Evolutionary conservation across 805 yeast genomes (phyloP).

Genomic region (Metschnikowia vanudenii): DNA sequence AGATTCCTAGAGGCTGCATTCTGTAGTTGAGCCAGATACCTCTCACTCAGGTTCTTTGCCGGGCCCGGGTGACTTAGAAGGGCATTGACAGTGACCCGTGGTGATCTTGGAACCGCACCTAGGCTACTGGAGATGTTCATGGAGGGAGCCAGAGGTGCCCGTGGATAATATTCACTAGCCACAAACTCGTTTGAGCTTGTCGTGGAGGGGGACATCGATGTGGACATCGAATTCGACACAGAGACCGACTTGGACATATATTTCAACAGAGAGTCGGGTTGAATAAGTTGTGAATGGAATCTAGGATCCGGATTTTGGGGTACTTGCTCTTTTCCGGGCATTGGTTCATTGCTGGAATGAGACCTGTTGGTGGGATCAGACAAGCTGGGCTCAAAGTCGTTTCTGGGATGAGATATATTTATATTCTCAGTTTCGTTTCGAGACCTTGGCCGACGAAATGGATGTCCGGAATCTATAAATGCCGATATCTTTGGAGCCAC

Average conservation of each 20-base stretch:
- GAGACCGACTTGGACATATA: neutral
- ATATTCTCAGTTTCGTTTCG: no score
- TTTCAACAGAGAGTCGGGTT: neutral
- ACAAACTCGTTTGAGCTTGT: slow-evolving; percentile 10
- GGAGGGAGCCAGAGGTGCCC: neutral
- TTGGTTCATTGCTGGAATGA: neutral
- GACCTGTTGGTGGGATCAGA: no score
- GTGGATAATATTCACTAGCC: slow-evolving; percentile 4
- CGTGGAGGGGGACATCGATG: neutral
- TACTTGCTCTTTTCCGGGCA: no score
- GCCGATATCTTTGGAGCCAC: neutral
- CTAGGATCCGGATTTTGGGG: neutral
- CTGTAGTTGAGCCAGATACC: no score
- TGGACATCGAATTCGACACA: neutral
- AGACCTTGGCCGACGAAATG: no score
- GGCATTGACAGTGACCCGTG: neutral
- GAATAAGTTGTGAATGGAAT: neutral
- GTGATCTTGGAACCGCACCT: neutral
- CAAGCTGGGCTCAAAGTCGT: no score
- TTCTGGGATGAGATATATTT: no score
- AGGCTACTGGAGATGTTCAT: neutral
- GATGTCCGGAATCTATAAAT: no score
- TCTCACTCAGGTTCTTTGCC: no score
- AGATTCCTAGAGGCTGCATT: no score
- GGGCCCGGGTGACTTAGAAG: no score